Conservation (phyloP, 495 filamentous ascomycete genomes). For the Penicillium soppii region DNA sequence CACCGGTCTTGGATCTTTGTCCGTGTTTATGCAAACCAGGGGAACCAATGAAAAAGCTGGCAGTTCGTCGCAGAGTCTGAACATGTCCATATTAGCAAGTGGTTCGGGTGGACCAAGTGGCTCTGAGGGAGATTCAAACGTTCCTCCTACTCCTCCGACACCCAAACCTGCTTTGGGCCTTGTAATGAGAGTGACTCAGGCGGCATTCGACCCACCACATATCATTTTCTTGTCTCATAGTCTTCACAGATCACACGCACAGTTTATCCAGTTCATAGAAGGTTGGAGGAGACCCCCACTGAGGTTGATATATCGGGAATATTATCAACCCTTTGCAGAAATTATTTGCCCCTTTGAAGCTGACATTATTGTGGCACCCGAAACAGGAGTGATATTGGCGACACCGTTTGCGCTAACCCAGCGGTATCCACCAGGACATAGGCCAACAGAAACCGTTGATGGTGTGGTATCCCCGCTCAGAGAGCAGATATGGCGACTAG, state of each 20-base stretch:
- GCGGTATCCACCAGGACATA: constrained; percentile 61
- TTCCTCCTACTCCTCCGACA: no score
- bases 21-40: constrained; percentile 33
- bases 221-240: constrained; percentile 26
- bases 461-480: constrained; percentile 55
- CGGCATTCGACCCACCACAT: not conserved
- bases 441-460: constrained; percentile 6
- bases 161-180: no score
- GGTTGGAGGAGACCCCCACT: constrained; percentile 2
- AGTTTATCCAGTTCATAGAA: constrained; percentile 26
- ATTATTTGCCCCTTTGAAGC: constrained; percentile 52
- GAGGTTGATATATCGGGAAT: constrained; percentile 30
- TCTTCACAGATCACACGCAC: constrained; percentile 29
- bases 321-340: not conserved
- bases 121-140: no score
- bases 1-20: constrained; percentile 18
- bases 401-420: constrained; percentile 76
- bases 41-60: not conserved
- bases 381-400: constrained; percentile 67
- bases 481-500: constrained; percentile 54
- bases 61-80: not conserved
- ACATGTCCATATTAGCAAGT: no score
- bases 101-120: no score
- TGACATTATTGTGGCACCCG: constrained; percentile 72
- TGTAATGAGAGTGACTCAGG: not conserved